These are phyloP conservation scores for Pseudocercospora fuligena DNA, from an alignment of 2,329 filamentous ascomycete species.

Conservation along the genomic window DNA sequence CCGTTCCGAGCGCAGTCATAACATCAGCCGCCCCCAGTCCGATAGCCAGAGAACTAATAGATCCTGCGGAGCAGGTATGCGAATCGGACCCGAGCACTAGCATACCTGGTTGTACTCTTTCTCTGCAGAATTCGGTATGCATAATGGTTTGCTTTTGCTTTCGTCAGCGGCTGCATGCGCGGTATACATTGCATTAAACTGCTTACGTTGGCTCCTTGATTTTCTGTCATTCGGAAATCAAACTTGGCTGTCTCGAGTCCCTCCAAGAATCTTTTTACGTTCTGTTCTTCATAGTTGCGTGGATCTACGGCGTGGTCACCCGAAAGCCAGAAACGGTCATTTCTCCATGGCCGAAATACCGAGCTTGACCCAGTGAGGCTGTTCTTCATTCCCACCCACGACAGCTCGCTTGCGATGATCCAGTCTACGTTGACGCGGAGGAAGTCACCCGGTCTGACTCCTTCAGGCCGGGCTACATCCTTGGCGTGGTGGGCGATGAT, in stretches of 20 bases:
- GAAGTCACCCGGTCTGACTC: conserved; percentile 6
- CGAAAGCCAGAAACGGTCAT: conserved; percentile 18
- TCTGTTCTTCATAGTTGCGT: neutral
- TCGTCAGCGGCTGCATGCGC: too few species aligned
- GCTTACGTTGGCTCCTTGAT: conserved; percentile 8
- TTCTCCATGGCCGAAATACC: conserved; percentile 6
- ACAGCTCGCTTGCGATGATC: conserved; percentile 18
- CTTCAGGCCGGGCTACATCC: neutral
- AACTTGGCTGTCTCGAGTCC: conserved; percentile 7
- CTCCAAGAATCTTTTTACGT: neutral
- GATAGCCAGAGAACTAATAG: conserved; percentile 18
- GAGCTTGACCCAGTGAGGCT: neutral
- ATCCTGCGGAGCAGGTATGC: conserved; percentile 16
- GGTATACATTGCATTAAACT: too few species aligned
- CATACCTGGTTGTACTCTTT: conserved; percentile 19
- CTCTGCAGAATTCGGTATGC: conserved; percentile 20
- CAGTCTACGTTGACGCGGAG: conserved; percentile 13
- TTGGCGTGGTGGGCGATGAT: conserved; percentile 17
- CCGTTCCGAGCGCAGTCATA: conserved; percentile 13
- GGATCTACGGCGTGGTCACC: conserved; percentile 19
- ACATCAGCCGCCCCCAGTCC: conserved; percentile 22
- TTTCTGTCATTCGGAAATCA: conserved; percentile 13
- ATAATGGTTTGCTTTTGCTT: conserved; percentile 22
- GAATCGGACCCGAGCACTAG: conserved; percentile 15
- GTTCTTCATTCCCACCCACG: conserved; percentile 12